phyloP scores from a whole-genome alignment of 2,329 filamentous ascomycete genomes.

The Thielaviopsis ethacetica region DNA sequence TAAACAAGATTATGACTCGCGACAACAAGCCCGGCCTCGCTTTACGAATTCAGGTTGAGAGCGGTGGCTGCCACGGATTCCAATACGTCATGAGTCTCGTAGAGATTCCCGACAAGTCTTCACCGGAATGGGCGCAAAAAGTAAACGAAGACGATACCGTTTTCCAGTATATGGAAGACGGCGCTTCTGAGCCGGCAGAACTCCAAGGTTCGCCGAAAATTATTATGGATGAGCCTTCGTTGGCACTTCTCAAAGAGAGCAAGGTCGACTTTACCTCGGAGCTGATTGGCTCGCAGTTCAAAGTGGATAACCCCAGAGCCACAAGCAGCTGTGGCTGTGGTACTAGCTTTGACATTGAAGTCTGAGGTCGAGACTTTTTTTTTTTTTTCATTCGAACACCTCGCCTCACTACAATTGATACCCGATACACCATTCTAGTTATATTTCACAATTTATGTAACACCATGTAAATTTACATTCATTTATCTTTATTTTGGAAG shows the following conservation, averaged over 20 bases:
- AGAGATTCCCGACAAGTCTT: conserved; percentile 31
- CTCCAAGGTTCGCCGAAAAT: conserved; percentile 47
- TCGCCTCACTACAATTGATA: too few species aligned
- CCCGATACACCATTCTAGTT: too few species aligned
- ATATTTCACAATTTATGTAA: too few species aligned
- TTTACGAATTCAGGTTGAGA: conserved; percentile 82
- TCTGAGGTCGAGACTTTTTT: neutral
- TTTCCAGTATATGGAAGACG: conserved; percentile 51
- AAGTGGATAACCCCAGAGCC: conserved; percentile 79
- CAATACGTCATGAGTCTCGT: conserved; percentile 90
- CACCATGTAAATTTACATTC: too few species aligned
- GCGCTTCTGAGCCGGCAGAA: conserved; percentile 18
- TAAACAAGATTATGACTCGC: conserved; percentile 59
- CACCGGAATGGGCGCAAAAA: conserved; percentile 20
- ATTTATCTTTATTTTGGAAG: too few species aligned
- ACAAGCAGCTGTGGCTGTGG: conserved; percentile 94
- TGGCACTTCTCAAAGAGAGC: conserved; percentile 81
- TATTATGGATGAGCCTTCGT: conserved; percentile 71
- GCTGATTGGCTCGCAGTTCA: conserved; percentile 78
- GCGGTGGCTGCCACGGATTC: conserved; percentile 92
- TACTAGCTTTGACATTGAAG: conserved; percentile 77
- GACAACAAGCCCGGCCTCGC: conserved; percentile 64
- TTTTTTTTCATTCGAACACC: too few species aligned
- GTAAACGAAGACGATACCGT: conserved; percentile 68
- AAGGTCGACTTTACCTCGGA: conserved; percentile 96